Percentiles rank a stretch among this genome's conserved stretches.
Evolutionary conservation across 768 basidiomycete species (phyloP).

Genomic region (Trametes cubensis): DNA sequence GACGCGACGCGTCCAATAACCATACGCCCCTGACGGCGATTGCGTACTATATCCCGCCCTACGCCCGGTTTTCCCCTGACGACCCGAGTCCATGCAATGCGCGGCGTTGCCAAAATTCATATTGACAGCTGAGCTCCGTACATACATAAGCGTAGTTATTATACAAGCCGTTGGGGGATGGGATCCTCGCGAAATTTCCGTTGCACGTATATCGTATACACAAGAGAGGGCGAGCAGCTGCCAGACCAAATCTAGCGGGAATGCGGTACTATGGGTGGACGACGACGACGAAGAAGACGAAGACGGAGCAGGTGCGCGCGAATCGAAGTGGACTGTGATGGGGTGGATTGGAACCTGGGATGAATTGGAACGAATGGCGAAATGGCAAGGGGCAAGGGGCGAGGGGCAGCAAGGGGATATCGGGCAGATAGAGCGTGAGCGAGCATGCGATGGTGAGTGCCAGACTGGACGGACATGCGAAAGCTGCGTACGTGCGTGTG

Average conservation of each 20-base stretch:
- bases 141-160: slow-evolving; percentile 9
- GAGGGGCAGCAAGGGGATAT: not conserved
- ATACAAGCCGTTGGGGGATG: slow-evolving; percentile 11
- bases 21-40: not conserved
- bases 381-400: not conserved
- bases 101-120: slow-evolving; percentile 10
- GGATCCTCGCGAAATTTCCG: not conserved
- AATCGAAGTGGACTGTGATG: not conserved
- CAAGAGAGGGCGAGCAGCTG: not conserved
- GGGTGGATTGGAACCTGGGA: not conserved
- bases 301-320: not conserved
- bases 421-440: not conserved
- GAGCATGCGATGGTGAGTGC: slow-evolving; percentile 11
- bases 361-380: not conserved
- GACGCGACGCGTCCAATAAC: not conserved
- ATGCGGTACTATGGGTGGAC: not conserved
- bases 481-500: not conserved
- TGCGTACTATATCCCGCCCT: too few relatives aligned
- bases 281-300: not conserved
- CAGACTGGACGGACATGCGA: slow-evolving; percentile 1
- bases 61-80: not conserved
- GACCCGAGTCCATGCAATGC: not conserved
- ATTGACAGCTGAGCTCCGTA: slow-evolving; percentile 8
- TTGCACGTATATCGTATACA: slow-evolving; percentile 18
- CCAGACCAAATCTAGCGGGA: too few relatives aligned